Evolutionary conservation across 169 alveolate genomes (phyloP).

Genomic region (Perkinsus chesapeaki): DNA sequence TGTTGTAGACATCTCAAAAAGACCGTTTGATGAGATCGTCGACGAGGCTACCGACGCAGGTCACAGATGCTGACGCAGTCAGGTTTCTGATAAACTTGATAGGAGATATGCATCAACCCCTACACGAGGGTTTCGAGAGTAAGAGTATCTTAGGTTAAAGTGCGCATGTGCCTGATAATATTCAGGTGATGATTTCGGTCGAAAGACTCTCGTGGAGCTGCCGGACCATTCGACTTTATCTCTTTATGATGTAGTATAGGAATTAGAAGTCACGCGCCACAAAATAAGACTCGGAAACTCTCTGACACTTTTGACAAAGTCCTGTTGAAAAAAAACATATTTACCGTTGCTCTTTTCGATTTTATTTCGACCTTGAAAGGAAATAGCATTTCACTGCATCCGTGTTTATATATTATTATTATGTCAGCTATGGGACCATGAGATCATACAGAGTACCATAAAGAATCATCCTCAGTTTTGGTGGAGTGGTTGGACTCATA

Average conservation of each 20-base stretch:
- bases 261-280: not conserved
- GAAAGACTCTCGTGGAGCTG: conserved; percentile 13
- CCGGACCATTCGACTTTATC: not conserved
- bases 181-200: conserved; percentile 6
- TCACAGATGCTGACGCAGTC: conserved; percentile 12
- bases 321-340: too few relatives aligned
- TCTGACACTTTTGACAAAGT: too few relatives aligned
- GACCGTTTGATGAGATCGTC: not conserved
- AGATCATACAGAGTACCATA: conserved; percentile 16
- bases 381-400: too few relatives aligned
- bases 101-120: conserved; percentile 47
- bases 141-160: not conserved
- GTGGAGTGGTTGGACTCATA: conserved; percentile 40
- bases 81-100: conserved; percentile 36
- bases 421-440: conserved; percentile 30
- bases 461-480: conserved; percentile 31
- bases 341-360: too few relatives aligned
- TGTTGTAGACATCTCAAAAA: not conserved
- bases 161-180: conserved; percentile 1
- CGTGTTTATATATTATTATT: conserved; percentile 8
- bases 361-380: too few relatives aligned
- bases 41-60: not conserved
- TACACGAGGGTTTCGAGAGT: conserved; percentile 37
- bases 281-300: not conserved
- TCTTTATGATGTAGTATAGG: not conserved